Conservation (phyloP, 768 basidiomycete genomes). For the Clavaria fumosa region DNA sequence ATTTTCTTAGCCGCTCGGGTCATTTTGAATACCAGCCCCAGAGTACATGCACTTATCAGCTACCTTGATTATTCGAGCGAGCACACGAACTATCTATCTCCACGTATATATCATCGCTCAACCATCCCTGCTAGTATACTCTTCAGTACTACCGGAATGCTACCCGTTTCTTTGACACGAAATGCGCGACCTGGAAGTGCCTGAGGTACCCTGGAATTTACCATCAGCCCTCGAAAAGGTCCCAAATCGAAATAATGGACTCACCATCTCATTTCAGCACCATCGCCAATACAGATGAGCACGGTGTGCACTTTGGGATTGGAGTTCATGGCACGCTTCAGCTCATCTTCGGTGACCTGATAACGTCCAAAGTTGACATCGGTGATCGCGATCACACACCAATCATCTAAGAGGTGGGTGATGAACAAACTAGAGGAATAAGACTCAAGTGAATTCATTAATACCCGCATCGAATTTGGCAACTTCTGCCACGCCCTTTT, state of each 20-base stretch:
- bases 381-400: slow-evolving; percentile 57
- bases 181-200: slow-evolving; percentile 46
- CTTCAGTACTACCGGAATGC: slow-evolving; percentile 47
- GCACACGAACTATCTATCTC: too few species aligned
- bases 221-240: background rate
- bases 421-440: too few species aligned
- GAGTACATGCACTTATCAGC: too few species aligned
- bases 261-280: slow-evolving; percentile 48
- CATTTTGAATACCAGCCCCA: too few species aligned
- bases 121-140: slow-evolving; percentile 47
- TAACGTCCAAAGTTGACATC: slow-evolving; percentile 58
- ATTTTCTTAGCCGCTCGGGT: too few species aligned
- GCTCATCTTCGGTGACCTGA: slow-evolving; percentile 40
- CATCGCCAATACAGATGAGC: slow-evolving; percentile 54
- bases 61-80: too few species aligned
- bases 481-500: slow-evolving; percentile 45
- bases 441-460: too few species aligned
- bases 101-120: slow-evolving; percentile 20
- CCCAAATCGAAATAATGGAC: slow-evolving; percentile 6
- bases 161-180: slow-evolving; percentile 42
- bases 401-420: slow-evolving; percentile 38
- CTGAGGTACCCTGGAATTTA: slow-evolving; percentile 37
- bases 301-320: slow-evolving; percentile 54
- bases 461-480: slow-evolving; percentile 45
- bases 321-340: slow-evolving; percentile 40